Base-by-base conservation (phyloP, 2,329 filamentous ascomycete genomes). In the Byssochlamys sp. region DNA sequence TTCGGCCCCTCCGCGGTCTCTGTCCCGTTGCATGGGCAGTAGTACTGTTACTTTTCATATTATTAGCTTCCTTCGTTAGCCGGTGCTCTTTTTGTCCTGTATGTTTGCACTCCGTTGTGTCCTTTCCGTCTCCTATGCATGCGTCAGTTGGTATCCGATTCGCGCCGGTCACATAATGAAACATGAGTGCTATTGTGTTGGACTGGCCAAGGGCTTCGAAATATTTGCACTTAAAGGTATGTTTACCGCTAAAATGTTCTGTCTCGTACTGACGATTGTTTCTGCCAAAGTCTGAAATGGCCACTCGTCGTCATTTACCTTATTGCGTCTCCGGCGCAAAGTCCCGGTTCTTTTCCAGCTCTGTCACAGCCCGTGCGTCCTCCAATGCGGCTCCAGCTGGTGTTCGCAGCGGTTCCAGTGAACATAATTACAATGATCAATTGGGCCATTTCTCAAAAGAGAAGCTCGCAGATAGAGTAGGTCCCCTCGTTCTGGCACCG, bases 391-490 rank as follows among this genome's bases (percentile, higher is more conserved):
- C 39, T 6, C 2, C 39, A 19, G 19, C 39, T 7, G 7, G n/a
- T 19, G 39, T 56, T 54, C 31, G 57, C 31, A 9, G 48, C 45
- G 24, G n/a, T 29, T 53, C 48, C 9, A 11, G n/a, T 9, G 10
- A 12, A 7, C 7, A 14, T 25, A 35, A 52, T 4, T 49, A 56
- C 28, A 59, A 68, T 55, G 66, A 69, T 56, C 67, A 69, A 9
- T 57, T 76, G 29, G 73, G 71, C 31, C 70, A 67, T 31, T 71
- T 71, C 27, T 75, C 75, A 10, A 74, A 71, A 59, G 74, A 78
- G 63, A 77, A 77, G 62, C 62, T 74, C 60, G 68, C 75, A 28
- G 75, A 78, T 61, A 73, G 71, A 64, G 73, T 74, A 65, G 27
- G 56, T 57, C 62, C 45, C 53, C 53, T 27, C 26, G 27, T 26